phyloP scores from a whole-genome alignment of 1,284 basidiomycete genomes.

The Ceratobasidium sp. region DNA sequence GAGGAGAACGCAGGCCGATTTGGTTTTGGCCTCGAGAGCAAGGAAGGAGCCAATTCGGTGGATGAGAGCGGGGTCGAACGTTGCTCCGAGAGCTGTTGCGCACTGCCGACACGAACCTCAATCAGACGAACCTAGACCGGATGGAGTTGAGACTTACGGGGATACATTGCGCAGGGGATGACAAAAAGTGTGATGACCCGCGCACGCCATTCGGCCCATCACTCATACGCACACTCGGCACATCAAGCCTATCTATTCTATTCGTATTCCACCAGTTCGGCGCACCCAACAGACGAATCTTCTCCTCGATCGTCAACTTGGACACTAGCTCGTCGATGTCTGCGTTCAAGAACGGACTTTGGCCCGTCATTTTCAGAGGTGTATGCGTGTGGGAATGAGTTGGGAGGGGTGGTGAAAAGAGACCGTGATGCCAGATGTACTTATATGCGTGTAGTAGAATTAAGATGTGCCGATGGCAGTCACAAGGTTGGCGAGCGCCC shows the following conservation, averaged over 20 bases:
- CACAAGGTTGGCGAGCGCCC: background rate
- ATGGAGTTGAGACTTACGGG: slow-evolving; percentile 57
- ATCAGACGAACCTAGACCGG: background rate
- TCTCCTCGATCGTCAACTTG: slow-evolving; percentile 68
- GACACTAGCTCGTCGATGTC: slow-evolving; percentile 64
- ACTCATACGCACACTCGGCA: slow-evolving; percentile 60
- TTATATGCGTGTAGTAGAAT: slow-evolving; percentile 18
- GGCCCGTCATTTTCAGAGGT: slow-evolving; percentile 40
- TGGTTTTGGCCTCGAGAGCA: slow-evolving; percentile 69
- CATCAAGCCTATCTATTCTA: slow-evolving; percentile 64
- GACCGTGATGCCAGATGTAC: slow-evolving; percentile 49
- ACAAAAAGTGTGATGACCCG: slow-evolving; percentile 71
- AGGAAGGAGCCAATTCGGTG: slow-evolving; percentile 66
- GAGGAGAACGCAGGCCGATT: slow-evolving; percentile 69
- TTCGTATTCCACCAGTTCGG: slow-evolving; percentile 76
- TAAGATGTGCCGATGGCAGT: background rate
- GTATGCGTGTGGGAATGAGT: background rate
- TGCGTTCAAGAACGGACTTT: slow-evolving; percentile 61
- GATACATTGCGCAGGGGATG: slow-evolving; percentile 70
- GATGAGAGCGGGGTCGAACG: slow-evolving; percentile 68
- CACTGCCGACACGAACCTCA: slow-evolving; percentile 57
- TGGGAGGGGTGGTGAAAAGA: slow-evolving; percentile 29
- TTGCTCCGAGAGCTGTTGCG: slow-evolving; percentile 73
- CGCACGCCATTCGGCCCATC: slow-evolving; percentile 64
- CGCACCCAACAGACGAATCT: slow-evolving; percentile 69